Conservation (phyloP, 495 filamentous ascomycete genomes). For the Lophium mytilinum region DNA sequence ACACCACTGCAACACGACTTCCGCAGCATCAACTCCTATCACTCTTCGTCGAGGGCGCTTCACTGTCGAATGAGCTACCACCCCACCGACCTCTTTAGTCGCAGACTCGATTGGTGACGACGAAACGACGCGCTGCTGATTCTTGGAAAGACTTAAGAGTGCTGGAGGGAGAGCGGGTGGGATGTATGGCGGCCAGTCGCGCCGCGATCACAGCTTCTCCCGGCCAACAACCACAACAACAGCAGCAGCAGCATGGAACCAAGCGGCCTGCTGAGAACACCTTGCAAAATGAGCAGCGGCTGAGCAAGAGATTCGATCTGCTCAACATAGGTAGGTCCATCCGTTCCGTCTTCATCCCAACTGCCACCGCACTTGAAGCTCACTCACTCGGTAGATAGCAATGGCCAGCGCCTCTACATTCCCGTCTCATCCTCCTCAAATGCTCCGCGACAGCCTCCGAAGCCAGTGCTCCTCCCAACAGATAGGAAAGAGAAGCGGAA, state of each 20-base stretch:
- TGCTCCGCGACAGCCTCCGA: conserved; percentile 31
- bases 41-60: too few species aligned
- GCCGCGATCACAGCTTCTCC: conserved; percentile 19
- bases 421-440: conserved; percentile 14
- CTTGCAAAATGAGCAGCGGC: conserved; percentile 39
- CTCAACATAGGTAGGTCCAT: conserved; percentile 70
- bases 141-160: background rate
- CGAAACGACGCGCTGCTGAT: background rate
- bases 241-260: conserved; percentile 14
- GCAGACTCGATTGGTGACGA: too few species aligned
- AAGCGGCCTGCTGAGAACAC: conserved; percentile 22
- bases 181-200: conserved; percentile 20
- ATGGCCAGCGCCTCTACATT: conserved; percentile 26
- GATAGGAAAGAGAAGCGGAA: background rate
- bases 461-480: conserved; percentile 6
- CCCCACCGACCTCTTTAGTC: too few species aligned
- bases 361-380: background rate
- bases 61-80: too few species aligned
- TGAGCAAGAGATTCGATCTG: conserved; percentile 71
- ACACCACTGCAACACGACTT: conserved; percentile 2
- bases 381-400: conserved; percentile 6
- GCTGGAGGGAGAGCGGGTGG: conserved; percentile 8
- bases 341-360: conserved; percentile 30
- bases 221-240: conserved; percentile 2
- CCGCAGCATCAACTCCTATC: background rate